Evolutionary conservation across 2,329 filamentous ascomycete genomes (phyloP).

Genomic region (Cytospora mali): DNA sequence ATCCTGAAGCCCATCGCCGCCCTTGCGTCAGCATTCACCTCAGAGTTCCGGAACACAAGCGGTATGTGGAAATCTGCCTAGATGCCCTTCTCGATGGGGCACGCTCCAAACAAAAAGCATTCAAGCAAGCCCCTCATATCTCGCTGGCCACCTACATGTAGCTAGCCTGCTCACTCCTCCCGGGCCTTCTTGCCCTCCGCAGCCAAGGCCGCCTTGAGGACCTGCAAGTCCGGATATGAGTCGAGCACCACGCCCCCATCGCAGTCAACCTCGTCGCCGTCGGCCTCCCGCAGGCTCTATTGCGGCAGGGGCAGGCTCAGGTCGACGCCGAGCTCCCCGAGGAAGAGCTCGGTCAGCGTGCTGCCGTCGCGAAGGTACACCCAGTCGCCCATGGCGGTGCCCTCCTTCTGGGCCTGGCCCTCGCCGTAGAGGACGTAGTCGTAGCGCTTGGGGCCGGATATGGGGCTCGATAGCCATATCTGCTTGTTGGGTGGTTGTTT

Average conservation of each 20-base stretch:
- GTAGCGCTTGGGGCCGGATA: slow-evolving; percentile 90
- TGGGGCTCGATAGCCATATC: slow-evolving; percentile 93
- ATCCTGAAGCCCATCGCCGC: not conserved
- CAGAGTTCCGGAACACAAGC: not conserved
- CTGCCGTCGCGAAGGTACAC: slow-evolving; percentile 84
- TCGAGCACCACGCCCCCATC: not conserved
- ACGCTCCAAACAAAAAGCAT: not conserved
- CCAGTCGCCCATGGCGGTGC: slow-evolving; percentile 75
- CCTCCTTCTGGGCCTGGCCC: slow-evolving; percentile 77
- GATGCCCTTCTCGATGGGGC: not conserved
- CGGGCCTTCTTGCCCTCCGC: not conserved
- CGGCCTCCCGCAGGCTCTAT: slow-evolving; percentile 14
- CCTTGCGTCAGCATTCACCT: slow-evolving; percentile 1
- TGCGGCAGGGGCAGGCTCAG: slow-evolving; percentile 41
- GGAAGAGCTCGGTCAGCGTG: slow-evolving; percentile 71
- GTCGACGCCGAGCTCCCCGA: slow-evolving; percentile 74
- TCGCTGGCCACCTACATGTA: not conserved
- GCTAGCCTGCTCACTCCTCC: not conserved
- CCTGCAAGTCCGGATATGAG: not conserved
- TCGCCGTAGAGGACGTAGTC: slow-evolving; percentile 82
- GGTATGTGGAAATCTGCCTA: not conserved
- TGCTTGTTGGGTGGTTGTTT: slow-evolving; percentile 98
- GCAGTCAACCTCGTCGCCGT: not conserved
- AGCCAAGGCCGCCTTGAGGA: not conserved
- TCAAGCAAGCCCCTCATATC: not conserved